Percentiles rank a stretch among this genome's conserved stretches.
Conservation (phyloP, 805 yeast genomes). For the Spathaspora sp. region DNA sequence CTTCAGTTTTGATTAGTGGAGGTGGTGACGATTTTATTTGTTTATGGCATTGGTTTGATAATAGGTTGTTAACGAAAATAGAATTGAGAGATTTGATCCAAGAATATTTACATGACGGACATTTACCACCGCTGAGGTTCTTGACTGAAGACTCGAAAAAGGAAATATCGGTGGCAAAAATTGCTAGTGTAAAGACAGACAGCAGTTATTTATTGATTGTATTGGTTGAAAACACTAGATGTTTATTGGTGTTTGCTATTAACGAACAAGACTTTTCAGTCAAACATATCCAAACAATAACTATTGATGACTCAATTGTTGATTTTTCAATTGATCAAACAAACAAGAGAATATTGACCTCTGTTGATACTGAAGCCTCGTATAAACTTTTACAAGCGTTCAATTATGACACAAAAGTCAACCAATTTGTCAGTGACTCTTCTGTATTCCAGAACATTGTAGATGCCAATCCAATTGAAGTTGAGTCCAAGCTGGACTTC, state of each 20-base stretch:
- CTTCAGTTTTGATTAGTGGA: slow-evolving; percentile 62
- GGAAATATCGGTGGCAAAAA: slow-evolving; percentile 52
- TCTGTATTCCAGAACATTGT: slow-evolving; percentile 15
- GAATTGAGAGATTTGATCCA: slow-evolving; percentile 40
- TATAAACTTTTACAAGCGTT: slow-evolving; percentile 22
- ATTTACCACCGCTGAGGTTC: slow-evolving; percentile 63
- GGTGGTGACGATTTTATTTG: slow-evolving; percentile 84
- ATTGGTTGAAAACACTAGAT: slow-evolving; percentile 49
- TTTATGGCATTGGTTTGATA: slow-evolving; percentile 74
- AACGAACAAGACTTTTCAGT: slow-evolving; percentile 17
- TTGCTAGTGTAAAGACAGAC: slow-evolving; percentile 23
- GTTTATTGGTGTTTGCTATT: slow-evolving; percentile 36
- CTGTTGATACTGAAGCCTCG: slow-evolving; percentile 27
- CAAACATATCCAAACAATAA: slow-evolving; percentile 29
- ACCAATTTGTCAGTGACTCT: slow-evolving; percentile 9
- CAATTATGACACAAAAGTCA: slow-evolving; percentile 12
- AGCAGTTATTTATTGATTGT: slow-evolving; percentile 30
- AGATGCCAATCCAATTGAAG: slow-evolving; percentile 25
- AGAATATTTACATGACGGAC: slow-evolving; percentile 49
- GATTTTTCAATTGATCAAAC: slow-evolving; percentile 21
- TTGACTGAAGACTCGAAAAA: slow-evolving; percentile 46
- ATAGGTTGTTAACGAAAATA: slow-evolving; percentile 44
- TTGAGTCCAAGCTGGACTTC: slow-evolving; percentile 32
- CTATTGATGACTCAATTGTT: slow-evolving; percentile 20
- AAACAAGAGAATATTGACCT: slow-evolving; percentile 19